A percentile compares a stretch with the other conserved stretches of the same genome.
Conservation (phyloP, 2,329 filamentous ascomycete genomes). For the Ramularia collo-cygni region DNA sequence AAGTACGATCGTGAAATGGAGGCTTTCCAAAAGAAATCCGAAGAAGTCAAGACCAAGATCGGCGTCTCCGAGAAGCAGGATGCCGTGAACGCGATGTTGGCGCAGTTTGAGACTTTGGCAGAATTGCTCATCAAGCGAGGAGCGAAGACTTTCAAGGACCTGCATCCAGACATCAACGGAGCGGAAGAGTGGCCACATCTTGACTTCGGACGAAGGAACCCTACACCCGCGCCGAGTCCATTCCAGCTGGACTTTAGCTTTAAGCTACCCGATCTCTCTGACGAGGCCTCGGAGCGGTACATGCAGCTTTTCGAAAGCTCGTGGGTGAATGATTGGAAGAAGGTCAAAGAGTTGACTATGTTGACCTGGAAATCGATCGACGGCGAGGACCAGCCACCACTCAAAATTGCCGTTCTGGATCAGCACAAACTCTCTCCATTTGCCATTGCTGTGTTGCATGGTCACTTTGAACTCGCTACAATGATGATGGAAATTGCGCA, state of each 20-base stretch:
- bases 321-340: slow-evolving; percentile 62
- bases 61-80: slow-evolving; percentile 48
- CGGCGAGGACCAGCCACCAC: slow-evolving; percentile 49
- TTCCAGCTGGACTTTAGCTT: slow-evolving; percentile 52
- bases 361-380: slow-evolving; percentile 46
- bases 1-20: slow-evolving; percentile 31
- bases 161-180: slow-evolving; percentile 49
- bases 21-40: slow-evolving; percentile 20
- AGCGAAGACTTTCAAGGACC: slow-evolving; percentile 60
- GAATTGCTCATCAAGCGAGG: slow-evolving; percentile 48
- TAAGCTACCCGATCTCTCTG: slow-evolving; percentile 42
- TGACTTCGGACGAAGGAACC: too few species aligned
- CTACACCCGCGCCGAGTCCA: slow-evolving; percentile 21
- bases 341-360: slow-evolving; percentile 59
- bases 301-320: slow-evolving; percentile 64
- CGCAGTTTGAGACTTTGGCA: slow-evolving; percentile 51
- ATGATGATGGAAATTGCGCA: slow-evolving; percentile 63
- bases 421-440: slow-evolving; percentile 51
- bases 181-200: slow-evolving; percentile 7
- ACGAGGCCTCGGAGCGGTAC: slow-evolving; percentile 53
- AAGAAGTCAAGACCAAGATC: slow-evolving; percentile 13
- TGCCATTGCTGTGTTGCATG: slow-evolving; percentile 59
- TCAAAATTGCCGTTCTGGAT: slow-evolving; percentile 59
- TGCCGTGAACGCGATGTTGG: slow-evolving; percentile 47
- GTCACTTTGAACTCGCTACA: slow-evolving; percentile 57